Base-by-base conservation (phyloP, 2,329 filamentous ascomycete genomes). In the Botrytis medusae region DNA sequence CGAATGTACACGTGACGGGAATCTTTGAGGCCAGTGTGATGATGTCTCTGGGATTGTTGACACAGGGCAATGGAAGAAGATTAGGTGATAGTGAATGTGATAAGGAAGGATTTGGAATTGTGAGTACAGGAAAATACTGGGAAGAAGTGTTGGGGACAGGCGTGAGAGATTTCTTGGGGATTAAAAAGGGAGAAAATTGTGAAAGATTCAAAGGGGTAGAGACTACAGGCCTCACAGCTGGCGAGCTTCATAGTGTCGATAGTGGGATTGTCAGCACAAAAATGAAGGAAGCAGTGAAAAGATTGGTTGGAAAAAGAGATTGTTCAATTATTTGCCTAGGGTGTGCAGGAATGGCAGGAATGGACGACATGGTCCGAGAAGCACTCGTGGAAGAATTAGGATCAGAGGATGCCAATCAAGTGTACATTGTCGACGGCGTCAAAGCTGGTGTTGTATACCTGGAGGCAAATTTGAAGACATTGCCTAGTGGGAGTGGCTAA, bases 281-380 rank as follows among this genome's bases (percentile, higher is more conserved):
- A 78, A 89, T 98, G 80, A 90, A 86, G 76, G 86, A 89, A 25
- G 94, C 94, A 0, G 92, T 93, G 0, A 88, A 86, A 80, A 84
- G 86, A 69, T 83, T 97, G 40, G 82, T 97, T 42, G 81, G 80
- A 12, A 85, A 84, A 20, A 84, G 86, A 0, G 84, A 85, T 5
- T 87, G 95, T 0, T 84, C 86, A 7, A 92, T 90, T 37, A 88
- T 98, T 12, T 92, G 93, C 79, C 87, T 98, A 84, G 95, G 95
- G 0, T 98, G 95, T 81, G 95, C 93, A 4, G 95, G 94, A 0
- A 97, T 98, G 95, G 91, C 91, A 1, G 95, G 94, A 0, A 87
- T 98, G 83, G 92, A 96, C 78, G 85, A 89, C 59, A 91, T 91
- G 74, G 94, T 98, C 57, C 87, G 91, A 48, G 86, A 88, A 61